Percentiles rank a stretch among this genome's conserved stretches.
Evolutionary conservation across 768 basidiomycete genomes (phyloP).

Genomic region (Mycena latifolia): DNA sequence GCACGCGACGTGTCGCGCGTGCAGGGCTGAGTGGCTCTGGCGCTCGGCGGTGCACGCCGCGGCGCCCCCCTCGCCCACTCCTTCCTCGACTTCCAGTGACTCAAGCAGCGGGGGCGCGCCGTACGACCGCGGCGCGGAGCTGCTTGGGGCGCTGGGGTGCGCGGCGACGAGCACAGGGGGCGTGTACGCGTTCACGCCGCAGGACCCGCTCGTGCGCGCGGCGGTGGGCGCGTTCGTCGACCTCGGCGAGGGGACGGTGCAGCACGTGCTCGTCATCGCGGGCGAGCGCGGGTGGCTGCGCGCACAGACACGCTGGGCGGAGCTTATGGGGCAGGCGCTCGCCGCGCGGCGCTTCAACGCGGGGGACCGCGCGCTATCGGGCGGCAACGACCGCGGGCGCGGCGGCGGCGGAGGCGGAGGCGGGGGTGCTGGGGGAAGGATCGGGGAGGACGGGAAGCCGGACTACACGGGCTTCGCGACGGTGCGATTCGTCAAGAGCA

Average conservation of each 20-base stretch:
- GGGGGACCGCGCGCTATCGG: constrained; percentile 38
- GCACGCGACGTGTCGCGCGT: constrained; percentile 75
- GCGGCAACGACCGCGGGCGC: constrained; percentile 1
- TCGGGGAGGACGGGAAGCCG: no score
- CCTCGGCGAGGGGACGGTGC: constrained; percentile 75
- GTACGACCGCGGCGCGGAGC: constrained; percentile 43
- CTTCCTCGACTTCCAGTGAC: constrained; percentile 53
- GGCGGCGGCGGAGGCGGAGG: no score
- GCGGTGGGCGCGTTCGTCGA: constrained; percentile 80
- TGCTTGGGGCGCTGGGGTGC: constrained; percentile 56
- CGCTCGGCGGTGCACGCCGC: constrained; percentile 51
- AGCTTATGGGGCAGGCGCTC: constrained; percentile 76
- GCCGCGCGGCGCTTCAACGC: constrained; percentile 65
- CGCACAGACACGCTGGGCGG: constrained; percentile 71
- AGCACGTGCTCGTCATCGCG: constrained; percentile 70
- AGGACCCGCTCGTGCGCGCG: constrained; percentile 67
- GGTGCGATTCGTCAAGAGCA: constrained; percentile 32
- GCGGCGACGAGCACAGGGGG: constrained; percentile 25
- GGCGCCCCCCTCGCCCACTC: constrained; percentile 57
- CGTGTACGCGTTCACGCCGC: constrained; percentile 33
- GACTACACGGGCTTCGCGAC: constrained; percentile 1
- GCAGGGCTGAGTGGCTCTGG: constrained; percentile 77
- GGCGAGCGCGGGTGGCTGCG: constrained; percentile 81
- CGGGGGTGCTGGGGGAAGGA: no score
- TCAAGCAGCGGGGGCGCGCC: constrained; percentile 59